Percentiles rank a stretch among this genome's conserved stretches.
Evolutionary conservation across 106 monocot species (phyloP).

Genomic region (Apostasia shenzhenica): DNA sequence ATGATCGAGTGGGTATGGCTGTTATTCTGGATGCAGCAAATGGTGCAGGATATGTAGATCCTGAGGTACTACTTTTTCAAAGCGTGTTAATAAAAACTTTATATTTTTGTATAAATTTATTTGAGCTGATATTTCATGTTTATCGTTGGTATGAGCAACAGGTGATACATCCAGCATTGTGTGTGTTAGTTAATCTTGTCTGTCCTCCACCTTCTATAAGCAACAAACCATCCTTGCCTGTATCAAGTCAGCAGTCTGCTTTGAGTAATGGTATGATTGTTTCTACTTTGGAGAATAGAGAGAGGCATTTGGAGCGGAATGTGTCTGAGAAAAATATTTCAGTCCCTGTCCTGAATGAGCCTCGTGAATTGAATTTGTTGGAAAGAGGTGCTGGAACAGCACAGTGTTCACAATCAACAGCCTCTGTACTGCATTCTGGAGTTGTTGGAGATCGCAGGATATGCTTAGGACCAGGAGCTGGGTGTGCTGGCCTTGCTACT

Average conservation of each 20-base stretch:
- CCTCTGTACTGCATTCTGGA: slow-evolving; percentile 35
- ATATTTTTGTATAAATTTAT: background rate
- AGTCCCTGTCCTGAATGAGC: slow-evolving; percentile 31
- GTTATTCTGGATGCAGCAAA: slow-evolving; percentile 84
- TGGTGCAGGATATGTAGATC: slow-evolving; percentile 64
- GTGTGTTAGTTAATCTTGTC: slow-evolving; percentile 86
- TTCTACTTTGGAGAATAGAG: slow-evolving; percentile 38
- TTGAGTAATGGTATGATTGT: slow-evolving; percentile 26
- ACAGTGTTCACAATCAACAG: slow-evolving; percentile 13
- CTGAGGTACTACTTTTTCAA: slow-evolving; percentile 47
- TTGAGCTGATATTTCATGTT: slow-evolving; percentile 2
- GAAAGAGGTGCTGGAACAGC: slow-evolving; percentile 27
- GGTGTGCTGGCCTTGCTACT: slow-evolving; percentile 91
- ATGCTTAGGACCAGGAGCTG: slow-evolving; percentile 82
- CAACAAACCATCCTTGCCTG: slow-evolving; percentile 46
- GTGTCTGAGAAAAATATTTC: slow-evolving; percentile 27
- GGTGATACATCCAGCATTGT: slow-evolving; percentile 81
- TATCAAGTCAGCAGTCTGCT: slow-evolving; percentile 47
- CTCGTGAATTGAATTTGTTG: slow-evolving; percentile 21
- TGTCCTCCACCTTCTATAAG: slow-evolving; percentile 98
- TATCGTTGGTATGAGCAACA: slow-evolving; percentile 20
- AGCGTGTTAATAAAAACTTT: background rate
- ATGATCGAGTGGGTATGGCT: slow-evolving; percentile 90
- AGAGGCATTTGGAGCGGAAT: slow-evolving; percentile 45
- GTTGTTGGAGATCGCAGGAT: slow-evolving; percentile 87